phyloP scores from a whole-genome alignment of 1,284 basidiomycete species.

The Malassezia restricta region DNA sequence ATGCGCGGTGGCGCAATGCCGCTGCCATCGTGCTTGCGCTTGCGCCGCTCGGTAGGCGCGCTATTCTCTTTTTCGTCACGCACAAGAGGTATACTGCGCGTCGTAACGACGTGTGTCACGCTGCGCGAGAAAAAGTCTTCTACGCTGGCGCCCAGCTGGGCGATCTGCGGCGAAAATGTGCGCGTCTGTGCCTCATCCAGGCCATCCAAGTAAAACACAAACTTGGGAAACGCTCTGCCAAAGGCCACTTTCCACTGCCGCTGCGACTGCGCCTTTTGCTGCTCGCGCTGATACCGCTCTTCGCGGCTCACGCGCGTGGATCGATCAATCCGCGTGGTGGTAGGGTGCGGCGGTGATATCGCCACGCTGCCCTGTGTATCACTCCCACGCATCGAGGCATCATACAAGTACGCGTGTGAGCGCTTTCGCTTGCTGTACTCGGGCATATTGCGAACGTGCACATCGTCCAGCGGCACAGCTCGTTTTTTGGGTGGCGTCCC shows the following conservation, averaged over 20 bases:
- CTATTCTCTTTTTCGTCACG: conserved; percentile 7
- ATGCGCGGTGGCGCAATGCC: conserved; percentile 5
- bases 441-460: conserved; percentile 32
- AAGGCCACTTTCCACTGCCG: conserved; percentile 28
- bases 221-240: conserved; percentile 31
- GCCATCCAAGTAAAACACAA: conserved; percentile 41
- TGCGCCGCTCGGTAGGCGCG: background rate
- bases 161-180: conserved; percentile 21
- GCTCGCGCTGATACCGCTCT: conserved; percentile 27
- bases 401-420: conserved; percentile 22
- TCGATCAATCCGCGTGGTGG: conserved; percentile 29
- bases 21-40: background rate
- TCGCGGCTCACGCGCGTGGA: conserved; percentile 23
- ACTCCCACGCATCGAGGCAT: conserved; percentile 17
- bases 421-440: conserved; percentile 7
- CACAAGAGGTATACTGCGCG: conserved; percentile 21
- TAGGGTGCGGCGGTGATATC: conserved; percentile 11
- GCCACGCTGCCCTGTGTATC: background rate
- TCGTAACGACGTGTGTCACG: conserved; percentile 41
- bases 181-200: conserved; percentile 24
- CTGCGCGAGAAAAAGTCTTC: conserved; percentile 43
- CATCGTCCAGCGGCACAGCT: conserved; percentile 35
- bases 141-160: conserved; percentile 31
- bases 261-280: conserved; percentile 21
- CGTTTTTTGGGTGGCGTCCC: conserved; percentile 39